Conservation (phyloP, 2,329 filamentous ascomycete genomes). For the Dactylellina cionopaga region DNA sequence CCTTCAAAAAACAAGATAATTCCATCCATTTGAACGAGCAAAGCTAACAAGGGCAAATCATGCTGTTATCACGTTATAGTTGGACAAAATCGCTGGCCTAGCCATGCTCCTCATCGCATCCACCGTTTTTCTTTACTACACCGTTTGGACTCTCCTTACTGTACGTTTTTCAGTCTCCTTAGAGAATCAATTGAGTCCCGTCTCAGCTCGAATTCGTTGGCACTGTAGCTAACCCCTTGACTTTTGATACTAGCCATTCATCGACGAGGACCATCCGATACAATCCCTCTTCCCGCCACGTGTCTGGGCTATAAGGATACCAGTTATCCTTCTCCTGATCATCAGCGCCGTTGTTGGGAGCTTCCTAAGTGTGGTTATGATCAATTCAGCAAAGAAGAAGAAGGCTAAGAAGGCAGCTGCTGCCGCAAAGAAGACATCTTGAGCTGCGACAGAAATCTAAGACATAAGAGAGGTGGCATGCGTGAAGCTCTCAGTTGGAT, state of each 20-base stretch:
- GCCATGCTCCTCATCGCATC: constrained; percentile 79
- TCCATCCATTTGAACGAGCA: background rate
- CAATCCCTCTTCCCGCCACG: constrained; percentile 96
- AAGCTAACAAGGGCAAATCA: constrained; percentile 5
- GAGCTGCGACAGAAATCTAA: constrained; percentile 23
- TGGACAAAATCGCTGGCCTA: constrained; percentile 85
- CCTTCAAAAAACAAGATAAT: background rate
- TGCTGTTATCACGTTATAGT: constrained; percentile 67
- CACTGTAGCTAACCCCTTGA: constrained; percentile 1
- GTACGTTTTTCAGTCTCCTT: constrained; percentile 66
- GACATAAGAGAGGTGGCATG: constrained; percentile 5
- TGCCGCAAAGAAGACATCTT: constrained; percentile 80
- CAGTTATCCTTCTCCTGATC: constrained; percentile 92
- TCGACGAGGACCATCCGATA: constrained; percentile 91
- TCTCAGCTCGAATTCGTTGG: background rate
- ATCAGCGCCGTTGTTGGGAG: constrained; percentile 93
- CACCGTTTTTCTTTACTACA: constrained; percentile 88
- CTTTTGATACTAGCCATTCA: constrained; percentile 77
- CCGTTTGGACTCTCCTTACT: constrained; percentile 97
- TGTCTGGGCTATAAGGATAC: constrained; percentile 98
- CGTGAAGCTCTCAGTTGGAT: constrained; percentile 1
- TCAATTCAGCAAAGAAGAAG: constrained; percentile 97
- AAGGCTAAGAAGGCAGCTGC: constrained; percentile 89
- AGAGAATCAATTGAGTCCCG: constrained; percentile 3
- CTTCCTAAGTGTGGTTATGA: constrained; percentile 97